Evolutionary conservation across 2,329 filamentous ascomycete genomes (phyloP).

Genomic region (Hypoxylon sp.): DNA sequence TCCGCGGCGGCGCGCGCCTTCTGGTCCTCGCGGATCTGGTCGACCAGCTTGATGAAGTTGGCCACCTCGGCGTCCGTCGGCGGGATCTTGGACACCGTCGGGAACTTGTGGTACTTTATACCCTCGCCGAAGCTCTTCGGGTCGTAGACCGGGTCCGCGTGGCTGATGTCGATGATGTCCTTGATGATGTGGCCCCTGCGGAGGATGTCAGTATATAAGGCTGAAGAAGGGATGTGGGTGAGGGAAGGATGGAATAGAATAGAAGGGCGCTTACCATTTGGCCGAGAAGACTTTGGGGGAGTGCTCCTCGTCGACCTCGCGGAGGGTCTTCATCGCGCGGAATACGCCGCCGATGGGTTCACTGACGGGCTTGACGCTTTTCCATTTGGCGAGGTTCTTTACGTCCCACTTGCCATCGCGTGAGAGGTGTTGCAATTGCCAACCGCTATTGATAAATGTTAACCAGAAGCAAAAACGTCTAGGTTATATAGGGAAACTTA

Average conservation of each 20-base stretch:
- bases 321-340: slow-evolving; percentile 91
- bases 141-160: slow-evolving; percentile 92
- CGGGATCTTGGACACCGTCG: slow-evolving; percentile 92
- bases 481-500: slow-evolving; percentile 36
- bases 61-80: slow-evolving; percentile 71
- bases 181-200: slow-evolving; percentile 75
- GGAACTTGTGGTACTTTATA: slow-evolving; percentile 86
- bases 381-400: slow-evolving; percentile 95
- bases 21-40: slow-evolving; percentile 71
- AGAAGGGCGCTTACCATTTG: slow-evolving; percentile 49
- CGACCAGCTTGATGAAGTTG: slow-evolving; percentile 70
- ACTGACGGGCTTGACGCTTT: slow-evolving; percentile 82
- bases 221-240: no score
- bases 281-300: slow-evolving; percentile 77
- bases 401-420: slow-evolving; percentile 98
- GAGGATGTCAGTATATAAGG: slow-evolving; percentile 55
- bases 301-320: slow-evolving; percentile 88
- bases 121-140: slow-evolving; percentile 77
- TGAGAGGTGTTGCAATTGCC: slow-evolving; percentile 91
- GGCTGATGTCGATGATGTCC: slow-evolving; percentile 90
- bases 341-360: slow-evolving; percentile 84
- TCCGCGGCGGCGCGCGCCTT: slow-evolving; percentile 61
- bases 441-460: slow-evolving; percentile 64
- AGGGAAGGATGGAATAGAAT: no score
- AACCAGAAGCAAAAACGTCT: neutral